phyloP scores from a whole-genome alignment of 2,329 filamentous ascomycete genomes.

The Cadophora sp. region DNA sequence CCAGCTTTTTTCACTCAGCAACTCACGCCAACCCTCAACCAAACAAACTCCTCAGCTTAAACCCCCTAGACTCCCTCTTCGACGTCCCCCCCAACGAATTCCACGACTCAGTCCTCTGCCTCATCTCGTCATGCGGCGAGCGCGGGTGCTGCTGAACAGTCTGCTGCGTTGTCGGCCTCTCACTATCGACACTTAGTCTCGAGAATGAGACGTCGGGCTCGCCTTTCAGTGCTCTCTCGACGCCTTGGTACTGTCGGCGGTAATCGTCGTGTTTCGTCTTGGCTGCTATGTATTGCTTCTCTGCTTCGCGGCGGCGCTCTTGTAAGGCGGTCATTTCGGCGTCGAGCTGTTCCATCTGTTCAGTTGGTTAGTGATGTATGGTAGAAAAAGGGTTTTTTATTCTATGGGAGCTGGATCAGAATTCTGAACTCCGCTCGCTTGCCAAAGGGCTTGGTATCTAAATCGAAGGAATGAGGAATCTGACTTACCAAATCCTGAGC shows the following conservation, averaged over 20 bases:
- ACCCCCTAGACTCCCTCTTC: background rate
- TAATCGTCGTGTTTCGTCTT: constrained; percentile 27
- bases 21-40: background rate
- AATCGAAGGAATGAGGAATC: background rate
- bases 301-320: constrained; percentile 15
- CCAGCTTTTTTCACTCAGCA: no score
- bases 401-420: no score
- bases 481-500: constrained; percentile 13
- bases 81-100: constrained; percentile 2
- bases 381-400: background rate
- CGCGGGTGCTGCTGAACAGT: constrained; percentile 6
- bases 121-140: background rate
- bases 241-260: constrained; percentile 22
- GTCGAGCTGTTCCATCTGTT: constrained; percentile 21
- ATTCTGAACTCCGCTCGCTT: no score
- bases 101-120: constrained; percentile 2
- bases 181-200: constrained; percentile 16
- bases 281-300: constrained; percentile 18
- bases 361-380: background rate
- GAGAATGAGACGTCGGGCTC: constrained; percentile 14
- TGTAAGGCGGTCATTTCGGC: constrained; percentile 19
- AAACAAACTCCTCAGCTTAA: background rate
- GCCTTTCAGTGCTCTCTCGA: constrained; percentile 21
- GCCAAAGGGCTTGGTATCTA: background rate
- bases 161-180: constrained; percentile 14